Evolutionary conservation across 345 rosid genomes (phyloP), one percentile per base, ranked within the genome.

Genomic region (Stellera chamaejasme): DNA sequence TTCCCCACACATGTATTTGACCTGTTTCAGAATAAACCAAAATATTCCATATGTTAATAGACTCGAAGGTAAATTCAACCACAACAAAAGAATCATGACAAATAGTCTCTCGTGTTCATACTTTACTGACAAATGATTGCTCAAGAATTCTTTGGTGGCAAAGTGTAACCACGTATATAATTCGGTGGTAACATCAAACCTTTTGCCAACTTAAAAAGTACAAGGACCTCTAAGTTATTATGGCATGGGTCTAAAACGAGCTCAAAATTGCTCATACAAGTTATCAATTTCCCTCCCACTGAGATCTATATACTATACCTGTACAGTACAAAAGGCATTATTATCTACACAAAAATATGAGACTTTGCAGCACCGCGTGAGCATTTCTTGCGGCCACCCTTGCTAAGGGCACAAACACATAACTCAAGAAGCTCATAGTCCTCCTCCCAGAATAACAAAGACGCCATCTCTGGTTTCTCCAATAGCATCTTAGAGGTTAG

Each of bases 281-380:
- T 47, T 56, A 25, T 48, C 43, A 27, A n/a, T 44, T 49, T 12
- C 59, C 48, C 54, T 15, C 13, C 72, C 39, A 32, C 39, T 19
- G 23, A 32, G 5, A 32, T 32, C 39, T 67, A 70, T 11, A 56
- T 50, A 44, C 42, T 39, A 52, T 16, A 52, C 56, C 77, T 76
- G 79, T 71, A 76, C 73, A 73, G 28, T 14, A 26, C 23, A 10
- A 42, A 43, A 53, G n/a, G 58, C 43, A 46, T 15, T 46, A 46
- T 15, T 46, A 26, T 51, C 74, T 83, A 88, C 43, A 93, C 72
- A 12, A 86, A 90, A 72, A 93, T 86, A 78, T 86, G 99, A 48
- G 97, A 86, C 74, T 64, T 88, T 0, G 99, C 99, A 9, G 94
- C 96, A 7, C 74, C 83, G 4, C 99, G 83, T 19, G 97, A 89